Conservation (phyloP, 139 green algal species). For the Astrephomene gubernaculifera region DNA sequence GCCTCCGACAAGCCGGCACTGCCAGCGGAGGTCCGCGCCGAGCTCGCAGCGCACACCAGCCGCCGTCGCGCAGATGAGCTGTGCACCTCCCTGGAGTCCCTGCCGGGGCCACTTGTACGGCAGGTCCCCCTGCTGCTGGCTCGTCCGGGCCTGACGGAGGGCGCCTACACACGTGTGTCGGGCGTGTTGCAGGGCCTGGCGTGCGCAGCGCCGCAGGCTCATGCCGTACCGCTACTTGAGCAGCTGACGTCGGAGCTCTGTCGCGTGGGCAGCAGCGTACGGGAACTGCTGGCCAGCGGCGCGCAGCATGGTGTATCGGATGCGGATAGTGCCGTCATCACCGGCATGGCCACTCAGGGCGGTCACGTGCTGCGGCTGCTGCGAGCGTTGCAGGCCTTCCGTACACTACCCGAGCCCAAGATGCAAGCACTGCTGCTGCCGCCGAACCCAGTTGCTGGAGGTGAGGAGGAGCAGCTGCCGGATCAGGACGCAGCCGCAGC, state of each 20-base stretch:
- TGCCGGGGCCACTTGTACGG: constrained; percentile 52
- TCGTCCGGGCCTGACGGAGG: constrained; percentile 69
- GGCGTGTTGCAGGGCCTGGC: constrained; percentile 75
- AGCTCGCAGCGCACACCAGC: constrained; percentile 9
- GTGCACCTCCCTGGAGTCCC: constrained; percentile 18
- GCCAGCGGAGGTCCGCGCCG: neutral
- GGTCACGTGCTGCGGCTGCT: constrained; percentile 75
- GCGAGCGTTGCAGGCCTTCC: constrained; percentile 73
- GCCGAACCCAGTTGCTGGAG: neutral
- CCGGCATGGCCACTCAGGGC: constrained; percentile 58
- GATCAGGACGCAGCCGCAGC: neutral
- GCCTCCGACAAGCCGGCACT: neutral
- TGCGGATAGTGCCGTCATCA: constrained; percentile 43
- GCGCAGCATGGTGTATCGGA: constrained; percentile 44
- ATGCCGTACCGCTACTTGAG: constrained; percentile 70
- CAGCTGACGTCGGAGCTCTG: constrained; percentile 62
- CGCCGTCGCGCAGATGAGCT: constrained; percentile 38
- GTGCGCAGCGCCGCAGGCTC: constrained; percentile 59
- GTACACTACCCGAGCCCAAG: constrained; percentile 6
- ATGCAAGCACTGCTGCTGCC: constrained; percentile 32
- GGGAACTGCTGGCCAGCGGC: constrained; percentile 53
- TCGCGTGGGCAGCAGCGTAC: constrained; percentile 45
- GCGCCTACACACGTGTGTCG: constrained; percentile 62
- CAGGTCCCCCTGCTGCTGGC: constrained; percentile 61
- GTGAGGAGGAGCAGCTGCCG: neutral